Conservation (phyloP, 2,329 filamentous ascomycete genomes). For the Verticillium tricorpus region DNA sequence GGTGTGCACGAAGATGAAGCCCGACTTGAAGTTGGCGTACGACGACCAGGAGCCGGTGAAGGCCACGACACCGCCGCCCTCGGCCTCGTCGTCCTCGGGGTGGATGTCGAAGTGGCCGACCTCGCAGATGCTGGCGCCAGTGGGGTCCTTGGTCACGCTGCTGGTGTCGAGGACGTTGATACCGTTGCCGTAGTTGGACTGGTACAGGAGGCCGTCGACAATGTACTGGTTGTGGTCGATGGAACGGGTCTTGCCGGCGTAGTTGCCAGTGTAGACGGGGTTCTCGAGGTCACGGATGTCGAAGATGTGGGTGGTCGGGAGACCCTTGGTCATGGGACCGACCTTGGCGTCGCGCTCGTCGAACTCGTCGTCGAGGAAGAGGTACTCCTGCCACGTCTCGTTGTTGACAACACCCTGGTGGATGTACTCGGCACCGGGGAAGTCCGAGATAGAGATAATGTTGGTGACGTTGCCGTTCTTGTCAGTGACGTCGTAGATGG, state of each 20-base stretch:
- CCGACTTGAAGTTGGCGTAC: conserved; percentile 16
- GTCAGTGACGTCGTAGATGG: conserved; percentile 49
- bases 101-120: conserved; percentile 41
- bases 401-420: conserved; percentile 52
- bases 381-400: conserved; percentile 32
- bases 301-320: conserved; percentile 42
- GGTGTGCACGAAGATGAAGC: conserved; percentile 17
- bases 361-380: conserved; percentile 45
- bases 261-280: conserved; percentile 35
- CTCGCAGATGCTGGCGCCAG: conserved; percentile 34
- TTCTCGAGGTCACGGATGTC: conserved; percentile 35
- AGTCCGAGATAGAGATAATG: conserved; percentile 47
- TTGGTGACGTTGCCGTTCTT: conserved; percentile 32
- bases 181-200: conserved; percentile 40
- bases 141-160: conserved; percentile 24
- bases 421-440: conserved; percentile 46
- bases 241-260: conserved; percentile 28
- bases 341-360: conserved; percentile 38
- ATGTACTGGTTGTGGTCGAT: conserved; percentile 36
- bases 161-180: conserved; percentile 28
- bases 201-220: conserved; percentile 33
- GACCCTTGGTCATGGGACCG: conserved; percentile 32
- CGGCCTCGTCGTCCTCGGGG: conserved; percentile 25
- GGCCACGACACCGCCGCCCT: conserved; percentile 14
- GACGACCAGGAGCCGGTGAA: conserved; percentile 15